A percentile compares a stretch with the other conserved stretches of the same genome.
Evolutionary conservation across 1,139 yeast species (phyloP).

Genomic region (Sugiyamaella xylanicola): DNA sequence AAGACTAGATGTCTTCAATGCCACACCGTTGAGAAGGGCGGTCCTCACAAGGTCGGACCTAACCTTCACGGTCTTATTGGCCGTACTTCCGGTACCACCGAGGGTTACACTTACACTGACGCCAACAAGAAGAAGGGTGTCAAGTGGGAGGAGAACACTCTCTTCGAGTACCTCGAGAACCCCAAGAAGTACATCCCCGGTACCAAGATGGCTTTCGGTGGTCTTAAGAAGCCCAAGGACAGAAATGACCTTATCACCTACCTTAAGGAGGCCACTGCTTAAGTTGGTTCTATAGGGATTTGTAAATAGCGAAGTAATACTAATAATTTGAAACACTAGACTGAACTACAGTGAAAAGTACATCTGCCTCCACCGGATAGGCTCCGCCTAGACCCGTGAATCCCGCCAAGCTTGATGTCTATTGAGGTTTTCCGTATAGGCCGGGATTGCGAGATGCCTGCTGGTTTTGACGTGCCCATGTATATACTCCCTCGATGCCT

Average conservation of each 20-base stretch:
- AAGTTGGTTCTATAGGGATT: slow-evolving; percentile 22
- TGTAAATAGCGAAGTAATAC: slow-evolving; percentile 13
- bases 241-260: slow-evolving; percentile 95
- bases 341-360: too few relatives aligned
- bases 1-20: slow-evolving; percentile 99
- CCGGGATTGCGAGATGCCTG: too few relatives aligned
- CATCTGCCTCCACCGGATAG: too few relatives aligned
- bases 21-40: slow-evolving; percentile 95
- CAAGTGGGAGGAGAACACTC: slow-evolving; percentile 80
- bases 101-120: slow-evolving; percentile 93
- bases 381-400: too few relatives aligned
- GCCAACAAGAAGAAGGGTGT: slow-evolving; percentile 98
- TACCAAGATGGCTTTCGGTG: slow-evolving; percentile 99
- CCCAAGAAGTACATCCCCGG: slow-evolving; percentile 99
- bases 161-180: slow-evolving; percentile 96
- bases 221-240: slow-evolving; percentile 98
- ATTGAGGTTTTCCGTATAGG: too few relatives aligned
- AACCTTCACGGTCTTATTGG: slow-evolving; percentile 94
- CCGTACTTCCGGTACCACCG: slow-evolving; percentile 89
- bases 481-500: too few relatives aligned
- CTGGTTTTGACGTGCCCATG: too few relatives aligned
- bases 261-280: slow-evolving; percentile 70
- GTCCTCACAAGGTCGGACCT: slow-evolving; percentile 99
- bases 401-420: too few relatives aligned
- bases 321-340: too few relatives aligned